phyloP scores from a whole-genome alignment of 2,329 filamentous ascomycete genomes.

The Xylaria sp. region DNA sequence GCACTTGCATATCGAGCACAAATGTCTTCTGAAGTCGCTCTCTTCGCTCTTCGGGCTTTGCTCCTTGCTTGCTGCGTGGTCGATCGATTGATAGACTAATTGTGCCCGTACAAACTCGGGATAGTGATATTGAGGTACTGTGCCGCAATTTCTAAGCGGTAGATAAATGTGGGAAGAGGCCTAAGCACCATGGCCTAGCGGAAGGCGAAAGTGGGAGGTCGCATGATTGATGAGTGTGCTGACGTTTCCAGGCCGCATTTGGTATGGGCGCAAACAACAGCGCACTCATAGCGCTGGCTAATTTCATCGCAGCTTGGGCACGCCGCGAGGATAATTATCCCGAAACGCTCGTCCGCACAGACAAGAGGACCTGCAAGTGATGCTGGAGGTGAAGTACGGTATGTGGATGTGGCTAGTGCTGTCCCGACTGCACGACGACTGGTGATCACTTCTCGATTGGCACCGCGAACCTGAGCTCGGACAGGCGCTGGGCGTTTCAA shows the following conservation, averaged over 20 bases:
- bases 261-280: constrained; percentile 19
- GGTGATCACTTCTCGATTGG: constrained; percentile 28
- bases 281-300: constrained; percentile 22
- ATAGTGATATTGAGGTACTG: not conserved
- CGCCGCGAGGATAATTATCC: constrained; percentile 26
- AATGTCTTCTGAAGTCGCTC: constrained; percentile 20
- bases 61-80: constrained; percentile 2
- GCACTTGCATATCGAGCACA: constrained; percentile 35
- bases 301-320: constrained; percentile 20
- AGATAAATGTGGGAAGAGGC: not conserved
- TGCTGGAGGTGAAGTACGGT: not conserved
- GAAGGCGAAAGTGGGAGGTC: constrained; percentile 14
- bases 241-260: constrained; percentile 30
- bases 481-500: constrained; percentile 31
- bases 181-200: constrained; percentile 4
- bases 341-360: constrained; percentile 6
- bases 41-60: constrained; percentile 4
- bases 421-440: constrained; percentile 20
- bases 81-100: not conserved
- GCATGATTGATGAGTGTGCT: constrained; percentile 29
- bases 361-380: not conserved
- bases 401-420: constrained; percentile 28
- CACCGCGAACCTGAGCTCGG: constrained; percentile 27
- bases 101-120: not conserved
- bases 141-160: constrained; percentile 7